phyloP scores from a whole-genome alignment of 1,284 basidiomycete species.

The Coniferiporia weirii region DNA sequence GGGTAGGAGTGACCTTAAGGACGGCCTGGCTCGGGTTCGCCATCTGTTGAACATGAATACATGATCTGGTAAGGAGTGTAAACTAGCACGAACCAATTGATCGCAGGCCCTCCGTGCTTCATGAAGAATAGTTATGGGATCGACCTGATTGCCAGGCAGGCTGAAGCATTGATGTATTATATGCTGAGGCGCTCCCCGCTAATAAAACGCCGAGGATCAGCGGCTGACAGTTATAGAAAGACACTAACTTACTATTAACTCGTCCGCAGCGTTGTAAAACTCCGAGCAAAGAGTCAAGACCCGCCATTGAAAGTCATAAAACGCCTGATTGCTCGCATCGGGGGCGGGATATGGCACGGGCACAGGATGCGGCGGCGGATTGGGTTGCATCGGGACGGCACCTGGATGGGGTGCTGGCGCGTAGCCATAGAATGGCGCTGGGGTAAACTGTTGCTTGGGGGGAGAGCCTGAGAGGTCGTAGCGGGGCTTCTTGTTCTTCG shows the following conservation, averaged over 20 bases:
- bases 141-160: constrained; percentile 60
- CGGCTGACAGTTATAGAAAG: constrained; percentile 15
- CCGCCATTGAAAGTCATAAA: constrained; percentile 81
- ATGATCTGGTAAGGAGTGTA: background rate
- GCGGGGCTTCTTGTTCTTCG: constrained; percentile 23
- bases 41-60: constrained; percentile 37
- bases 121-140: constrained; percentile 63
- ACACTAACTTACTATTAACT: constrained; percentile 60
- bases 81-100: constrained; percentile 47
- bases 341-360: constrained; percentile 35
- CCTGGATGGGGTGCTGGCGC: constrained; percentile 24
- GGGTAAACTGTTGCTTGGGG: constrained; percentile 24
- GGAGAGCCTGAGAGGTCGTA: constrained; percentile 8
- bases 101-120: constrained; percentile 77
- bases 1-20: constrained; percentile 51
- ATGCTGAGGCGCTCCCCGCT: constrained; percentile 55
- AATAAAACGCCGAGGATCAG: constrained; percentile 40
- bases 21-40: constrained; percentile 64
- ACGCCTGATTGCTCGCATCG: constrained; percentile 64
- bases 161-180: constrained; percentile 77
- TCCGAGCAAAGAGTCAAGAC: constrained; percentile 74
- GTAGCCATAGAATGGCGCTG: constrained; percentile 22
- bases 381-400: constrained; percentile 16
- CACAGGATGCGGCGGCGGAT: constrained; percentile 22
- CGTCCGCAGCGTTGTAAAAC: constrained; percentile 79